Evolutionary conservation across 352 stramenopile genomes (phyloP).

Genomic region (Pythium dissimile): DNA sequence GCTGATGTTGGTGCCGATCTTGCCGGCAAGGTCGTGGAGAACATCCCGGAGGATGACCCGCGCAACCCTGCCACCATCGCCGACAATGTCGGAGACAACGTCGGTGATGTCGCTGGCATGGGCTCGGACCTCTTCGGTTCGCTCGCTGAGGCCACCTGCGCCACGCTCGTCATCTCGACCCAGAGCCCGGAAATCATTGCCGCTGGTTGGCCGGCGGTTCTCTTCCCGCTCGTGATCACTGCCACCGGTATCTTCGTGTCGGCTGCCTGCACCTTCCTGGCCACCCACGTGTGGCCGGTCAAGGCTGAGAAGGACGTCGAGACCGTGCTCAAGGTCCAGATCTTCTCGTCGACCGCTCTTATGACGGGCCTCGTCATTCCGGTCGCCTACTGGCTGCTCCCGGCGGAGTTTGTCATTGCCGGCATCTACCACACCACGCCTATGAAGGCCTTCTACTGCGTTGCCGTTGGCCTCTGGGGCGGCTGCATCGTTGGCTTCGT

Average conservation of each 20-base stretch:
- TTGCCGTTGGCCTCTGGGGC: conserved; percentile 94
- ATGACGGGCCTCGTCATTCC: conserved; percentile 94
- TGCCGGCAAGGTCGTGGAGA: conserved; percentile 98
- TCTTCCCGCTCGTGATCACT: conserved; percentile 97
- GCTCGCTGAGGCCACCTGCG: conserved; percentile 98
- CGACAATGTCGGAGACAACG: conserved; percentile 99
- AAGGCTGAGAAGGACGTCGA: conserved; percentile 96
- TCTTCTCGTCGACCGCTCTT: conserved; percentile 96
- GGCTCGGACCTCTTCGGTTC: conserved; percentile 99
- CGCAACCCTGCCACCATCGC: conserved; percentile 99
- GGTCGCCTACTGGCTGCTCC: conserved; percentile 90
- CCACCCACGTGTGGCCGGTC: conserved; percentile 95
- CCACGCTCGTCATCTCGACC: conserved; percentile 96
- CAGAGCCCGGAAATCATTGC: conserved; percentile 88
- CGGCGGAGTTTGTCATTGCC: conserved; percentile 86
- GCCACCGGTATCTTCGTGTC: conserved; percentile 97
- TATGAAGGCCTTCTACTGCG: conserved; percentile 90
- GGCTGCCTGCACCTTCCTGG: conserved; percentile 96
- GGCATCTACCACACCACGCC: conserved; percentile 72
- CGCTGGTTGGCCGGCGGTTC: conserved; percentile 93
- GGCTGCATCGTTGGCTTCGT: conserved; percentile 98
- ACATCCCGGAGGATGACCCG: conserved; percentile 99
- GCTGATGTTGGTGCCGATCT: conserved; percentile 99
- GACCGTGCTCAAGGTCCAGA: conserved; percentile 96
- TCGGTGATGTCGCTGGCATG: conserved; percentile 99